These are phyloP conservation scores for Raddia distichophylla DNA, from an alignment of 176 grass and related monocot genomes.

Conservation along the genomic window DNA sequence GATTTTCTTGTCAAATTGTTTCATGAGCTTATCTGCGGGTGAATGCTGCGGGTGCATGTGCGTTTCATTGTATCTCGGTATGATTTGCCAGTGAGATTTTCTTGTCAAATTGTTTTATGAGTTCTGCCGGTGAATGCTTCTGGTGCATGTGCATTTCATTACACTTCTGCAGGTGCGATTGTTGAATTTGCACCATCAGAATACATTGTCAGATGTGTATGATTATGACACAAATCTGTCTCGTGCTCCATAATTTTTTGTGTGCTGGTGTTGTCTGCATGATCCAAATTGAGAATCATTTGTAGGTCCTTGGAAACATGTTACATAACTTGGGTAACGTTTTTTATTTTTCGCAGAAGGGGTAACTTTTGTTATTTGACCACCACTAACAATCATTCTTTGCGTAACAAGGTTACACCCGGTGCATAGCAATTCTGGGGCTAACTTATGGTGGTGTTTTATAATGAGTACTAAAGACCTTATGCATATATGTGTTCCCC, in stretches of 20 bases:
- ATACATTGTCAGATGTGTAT: not conserved
- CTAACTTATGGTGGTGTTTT: not conserved
- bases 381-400: not conserved
- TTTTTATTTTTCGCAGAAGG: not conserved
- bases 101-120: not conserved
- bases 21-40: not conserved
- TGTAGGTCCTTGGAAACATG: not conserved
- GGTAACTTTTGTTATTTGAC: not conserved
- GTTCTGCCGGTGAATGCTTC: not conserved
- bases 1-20: not conserved
- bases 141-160: not conserved
- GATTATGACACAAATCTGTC: not conserved
- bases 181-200: not conserved
- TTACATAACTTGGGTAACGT: not conserved
- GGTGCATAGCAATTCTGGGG: not conserved
- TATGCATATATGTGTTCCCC: not conserved
- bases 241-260: conserved; percentile 1
- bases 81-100: not conserved
- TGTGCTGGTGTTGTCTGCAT: not conserved
- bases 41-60: not conserved
- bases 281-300: not conserved
- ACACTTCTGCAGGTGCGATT: not conserved
- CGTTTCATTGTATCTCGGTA: not conserved
- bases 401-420: not conserved
- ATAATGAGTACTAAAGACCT: conserved; percentile 1